These are phyloP conservation scores for Pythium vanterpoolii DNA, from an alignment of 352 stramenopile species.

Conservation along the genomic window DNA sequence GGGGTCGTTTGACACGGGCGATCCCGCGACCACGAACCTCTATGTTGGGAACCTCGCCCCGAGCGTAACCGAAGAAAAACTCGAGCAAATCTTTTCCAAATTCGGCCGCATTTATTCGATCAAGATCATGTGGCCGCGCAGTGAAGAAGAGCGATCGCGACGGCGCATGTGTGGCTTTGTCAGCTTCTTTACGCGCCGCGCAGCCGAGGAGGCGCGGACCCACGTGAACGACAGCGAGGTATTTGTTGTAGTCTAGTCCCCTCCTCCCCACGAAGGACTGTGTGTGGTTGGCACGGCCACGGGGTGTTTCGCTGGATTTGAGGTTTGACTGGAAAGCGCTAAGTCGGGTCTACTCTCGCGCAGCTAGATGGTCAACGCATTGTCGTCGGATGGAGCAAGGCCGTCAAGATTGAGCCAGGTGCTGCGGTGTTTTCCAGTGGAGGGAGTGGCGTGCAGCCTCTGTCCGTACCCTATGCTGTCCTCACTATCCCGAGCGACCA, in stretches of 20 bases:
- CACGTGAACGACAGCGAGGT: slow-evolving; percentile 72
- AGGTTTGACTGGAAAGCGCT: background rate
- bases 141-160: slow-evolving; percentile 88
- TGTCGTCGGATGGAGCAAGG: slow-evolving; percentile 79
- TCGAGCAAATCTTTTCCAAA: slow-evolving; percentile 84
- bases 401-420: slow-evolving; percentile 59
- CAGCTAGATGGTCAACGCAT: slow-evolving; percentile 74
- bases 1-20: slow-evolving; percentile 83
- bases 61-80: slow-evolving; percentile 89
- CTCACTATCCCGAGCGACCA: slow-evolving; percentile 1
- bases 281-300: background rate
- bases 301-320: background rate
- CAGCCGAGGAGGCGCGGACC: slow-evolving; percentile 82
- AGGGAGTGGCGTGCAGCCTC: background rate
- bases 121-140: slow-evolving; percentile 99
- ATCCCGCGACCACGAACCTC: slow-evolving; percentile 90
- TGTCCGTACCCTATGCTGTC: background rate
- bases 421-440: background rate
- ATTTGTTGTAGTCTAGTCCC: slow-evolving; percentile 10
- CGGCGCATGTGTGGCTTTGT: slow-evolving; percentile 95
- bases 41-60: slow-evolving; percentile 94
- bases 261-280: too few relatives aligned
- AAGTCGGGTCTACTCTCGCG: slow-evolving; percentile 6
- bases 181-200: slow-evolving; percentile 85
- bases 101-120: slow-evolving; percentile 93